Base-by-base conservation (phyloP, 306 rosid species). In the Parietaria judaica region DNA sequence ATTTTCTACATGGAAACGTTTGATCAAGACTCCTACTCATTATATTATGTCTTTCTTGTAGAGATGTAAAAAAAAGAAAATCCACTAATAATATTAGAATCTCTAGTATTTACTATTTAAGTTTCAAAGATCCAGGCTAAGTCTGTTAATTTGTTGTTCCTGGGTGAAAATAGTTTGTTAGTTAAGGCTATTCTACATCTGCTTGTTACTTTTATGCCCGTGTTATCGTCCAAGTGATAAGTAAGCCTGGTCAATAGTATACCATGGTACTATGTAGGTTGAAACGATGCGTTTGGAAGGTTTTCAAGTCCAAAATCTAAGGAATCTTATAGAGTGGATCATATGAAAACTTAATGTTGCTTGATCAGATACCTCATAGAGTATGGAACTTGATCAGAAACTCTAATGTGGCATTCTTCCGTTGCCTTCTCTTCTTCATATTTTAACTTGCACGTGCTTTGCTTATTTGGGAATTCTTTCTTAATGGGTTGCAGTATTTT, bases 401-500 rank as follows among this genome's bases (percentile, higher is more conserved):
- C 56, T 43, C 11, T 16, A 34, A 15, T 61, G 48, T 49, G 53
- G 16, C 39, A 36, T 41, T 17, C 36, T 11, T 37, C 54, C 50
- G 48, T 62, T 58, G 55, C 68, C 49, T 48, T 48, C 36, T 35
- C 51, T 55, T 49, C 23, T 52, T 51, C 58, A 60, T 15, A 55
- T 55, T 7, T 35, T 7, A 49, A 54, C 7, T 14, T 16, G 36
- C 7, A 36, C 47, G 14, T 23, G 15, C 46, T 46, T 54, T 14
- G 35, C 44, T 51, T 47, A 55, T 52, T 51, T 58, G 17, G 8
- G 23, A 15, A 56, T 14, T 37, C 46, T 65, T 60, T 5, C 1
- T 14, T 11, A 51, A 31, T 14, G 60, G 13, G 36, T 78, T 82
- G 70, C 90, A 94, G 99, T 94, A 94, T 74, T 90, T 94, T 48